These are phyloP conservation scores for Boletellus deceptivus DNA, from an alignment of 1,284 basidiomycete genomes.

Conservation along the genomic window DNA sequence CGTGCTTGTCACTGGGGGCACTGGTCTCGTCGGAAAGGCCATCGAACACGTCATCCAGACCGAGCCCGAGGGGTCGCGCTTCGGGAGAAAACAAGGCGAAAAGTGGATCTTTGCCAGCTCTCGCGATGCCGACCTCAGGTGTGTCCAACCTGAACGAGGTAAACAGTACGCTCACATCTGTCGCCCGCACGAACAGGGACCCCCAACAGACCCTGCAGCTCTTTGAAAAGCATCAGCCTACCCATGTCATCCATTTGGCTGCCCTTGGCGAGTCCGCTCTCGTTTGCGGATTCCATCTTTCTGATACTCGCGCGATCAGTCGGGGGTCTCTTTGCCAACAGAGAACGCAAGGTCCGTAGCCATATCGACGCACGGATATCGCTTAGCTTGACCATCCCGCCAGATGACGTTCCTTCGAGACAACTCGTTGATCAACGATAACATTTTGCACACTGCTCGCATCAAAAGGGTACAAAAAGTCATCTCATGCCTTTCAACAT, in stretches of 20 bases:
- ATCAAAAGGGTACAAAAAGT: slow-evolving; percentile 65
- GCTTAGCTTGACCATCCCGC: not conserved
- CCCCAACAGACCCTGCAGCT: slow-evolving; percentile 60
- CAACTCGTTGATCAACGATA: slow-evolving; percentile 90
- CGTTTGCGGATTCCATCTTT: not conserved
- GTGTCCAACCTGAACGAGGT: not conserved
- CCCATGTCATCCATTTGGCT: slow-evolving; percentile 88
- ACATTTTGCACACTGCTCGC: slow-evolving; percentile 75
- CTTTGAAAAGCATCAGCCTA: slow-evolving; percentile 86
- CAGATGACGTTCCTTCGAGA: slow-evolving; percentile 85
- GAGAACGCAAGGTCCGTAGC: slow-evolving; percentile 73
- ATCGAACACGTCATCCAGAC: slow-evolving; percentile 76
- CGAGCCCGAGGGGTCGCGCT: slow-evolving; percentile 73
- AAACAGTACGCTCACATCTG: not conserved
- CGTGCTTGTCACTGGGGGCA: slow-evolving; percentile 80
- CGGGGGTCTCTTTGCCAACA: slow-evolving; percentile 88
- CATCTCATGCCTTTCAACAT: slow-evolving; percentile 85
- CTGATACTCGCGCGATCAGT: slow-evolving; percentile 46
- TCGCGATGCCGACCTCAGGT: slow-evolving; percentile 78
- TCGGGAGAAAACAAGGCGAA: slow-evolving; percentile 73
- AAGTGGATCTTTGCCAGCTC: slow-evolving; percentile 82
- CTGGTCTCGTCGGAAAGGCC: slow-evolving; percentile 82
- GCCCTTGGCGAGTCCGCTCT: slow-evolving; percentile 60
- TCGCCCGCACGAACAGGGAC: slow-evolving; percentile 45
- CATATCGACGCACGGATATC: not conserved